phyloP scores from a whole-genome alignment of 306 rosid genomes.

The Calophaca sinica region DNA sequence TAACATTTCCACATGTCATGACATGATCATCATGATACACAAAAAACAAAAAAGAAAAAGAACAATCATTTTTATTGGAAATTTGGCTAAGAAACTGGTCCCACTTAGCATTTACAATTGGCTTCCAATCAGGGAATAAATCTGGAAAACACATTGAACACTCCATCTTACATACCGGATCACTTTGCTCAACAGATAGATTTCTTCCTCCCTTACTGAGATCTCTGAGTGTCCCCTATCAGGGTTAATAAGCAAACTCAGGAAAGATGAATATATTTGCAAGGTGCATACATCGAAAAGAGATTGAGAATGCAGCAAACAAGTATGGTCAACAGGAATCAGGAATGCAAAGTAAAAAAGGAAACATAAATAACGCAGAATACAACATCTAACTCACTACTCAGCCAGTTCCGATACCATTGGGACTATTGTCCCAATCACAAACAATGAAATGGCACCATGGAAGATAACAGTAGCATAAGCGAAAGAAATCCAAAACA shows the following conservation, averaged over 20 bases:
- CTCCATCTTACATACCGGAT: constrained; percentile 62
- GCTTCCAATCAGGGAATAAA: constrained; percentile 12
- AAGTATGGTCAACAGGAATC: constrained; percentile 15
- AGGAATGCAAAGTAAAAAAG: constrained; percentile 24
- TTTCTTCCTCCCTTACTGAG: constrained; percentile 92
- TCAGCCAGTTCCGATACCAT: constrained; percentile 12
- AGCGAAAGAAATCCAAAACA: constrained; percentile 32
- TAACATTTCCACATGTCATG: too few relatives aligned
- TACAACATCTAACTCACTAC: constrained; percentile 22
- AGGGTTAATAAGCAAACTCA: constrained; percentile 51
- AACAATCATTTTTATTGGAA: too few relatives aligned
- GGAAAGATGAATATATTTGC: constrained; percentile 38
- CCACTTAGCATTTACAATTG: constrained; percentile 25
- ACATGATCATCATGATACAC: too few relatives aligned
- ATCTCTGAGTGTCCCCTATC: constrained; percentile 96
- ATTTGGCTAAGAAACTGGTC: too few relatives aligned
- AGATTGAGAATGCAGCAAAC: constrained; percentile 34
- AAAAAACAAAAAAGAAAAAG: too few relatives aligned
- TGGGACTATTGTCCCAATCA: constrained; percentile 15
- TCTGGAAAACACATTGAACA: constrained; percentile 15
- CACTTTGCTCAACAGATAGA: constrained; percentile 65
- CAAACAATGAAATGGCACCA: constrained; percentile 6
- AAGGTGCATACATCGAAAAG: constrained; percentile 13
- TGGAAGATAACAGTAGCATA: neutral
- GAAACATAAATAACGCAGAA: constrained; percentile 27